Evolutionary conservation across 495 filamentous ascomycete species (phyloP).

Genomic region (Thermochaetoides thermophila): DNA sequence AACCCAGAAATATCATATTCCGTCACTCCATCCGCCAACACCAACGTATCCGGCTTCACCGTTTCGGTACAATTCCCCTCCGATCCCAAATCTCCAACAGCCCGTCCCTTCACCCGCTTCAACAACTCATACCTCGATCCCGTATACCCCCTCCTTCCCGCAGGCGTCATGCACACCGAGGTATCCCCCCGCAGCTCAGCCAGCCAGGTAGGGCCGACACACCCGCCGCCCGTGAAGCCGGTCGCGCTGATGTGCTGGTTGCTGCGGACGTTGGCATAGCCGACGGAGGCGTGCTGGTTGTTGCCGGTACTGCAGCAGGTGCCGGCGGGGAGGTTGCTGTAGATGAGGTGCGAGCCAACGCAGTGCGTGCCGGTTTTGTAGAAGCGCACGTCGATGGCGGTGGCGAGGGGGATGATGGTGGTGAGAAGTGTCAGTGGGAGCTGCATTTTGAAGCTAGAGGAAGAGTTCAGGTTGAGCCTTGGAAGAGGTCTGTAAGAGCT

Average conservation of each 20-base stretch:
- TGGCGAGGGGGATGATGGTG: constrained; percentile 1
- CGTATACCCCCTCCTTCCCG: background rate
- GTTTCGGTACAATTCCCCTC: background rate
- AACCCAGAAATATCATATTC: constrained; percentile 4
- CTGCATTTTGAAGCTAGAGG: too few species aligned
- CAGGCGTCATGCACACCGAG: background rate
- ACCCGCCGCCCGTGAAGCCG: constrained; percentile 3
- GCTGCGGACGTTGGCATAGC: constrained; percentile 1
- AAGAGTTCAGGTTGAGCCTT: too few species aligned
- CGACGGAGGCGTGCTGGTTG: background rate
- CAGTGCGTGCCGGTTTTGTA: background rate
- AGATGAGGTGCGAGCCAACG: constrained; percentile 1
- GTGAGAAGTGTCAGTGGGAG: too few species aligned
- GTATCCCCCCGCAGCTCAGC: background rate
- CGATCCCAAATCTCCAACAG: too few species aligned
- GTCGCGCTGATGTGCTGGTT: constrained; percentile 2
- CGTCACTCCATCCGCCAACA: constrained; percentile 3
- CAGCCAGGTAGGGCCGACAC: background rate
- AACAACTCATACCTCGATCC: constrained; percentile 1
- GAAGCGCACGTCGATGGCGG: constrained; percentile 4
- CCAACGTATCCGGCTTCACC: constrained; percentile 3
- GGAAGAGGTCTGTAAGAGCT: too few species aligned
- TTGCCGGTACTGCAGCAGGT: constrained; percentile 4
- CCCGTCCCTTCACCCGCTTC: background rate
- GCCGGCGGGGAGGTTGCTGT: constrained; percentile 1